Evolutionary conservation across 2,329 filamentous ascomycete genomes (phyloP).

Genomic region (Colletotrichum sp.): DNA sequence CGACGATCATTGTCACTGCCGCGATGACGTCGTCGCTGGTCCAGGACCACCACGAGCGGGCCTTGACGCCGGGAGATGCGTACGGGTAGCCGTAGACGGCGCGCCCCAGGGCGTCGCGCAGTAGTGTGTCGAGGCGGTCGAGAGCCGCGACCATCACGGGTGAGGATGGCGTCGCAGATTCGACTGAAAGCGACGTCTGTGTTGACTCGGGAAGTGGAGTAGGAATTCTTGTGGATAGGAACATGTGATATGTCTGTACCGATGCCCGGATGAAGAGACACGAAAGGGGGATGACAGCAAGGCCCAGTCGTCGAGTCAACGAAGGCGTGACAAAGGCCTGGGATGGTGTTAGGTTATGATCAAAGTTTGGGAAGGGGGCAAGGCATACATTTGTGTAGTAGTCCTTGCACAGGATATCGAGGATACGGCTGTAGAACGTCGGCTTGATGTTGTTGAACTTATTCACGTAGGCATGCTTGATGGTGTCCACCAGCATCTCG

Average conservation of each 20-base stretch:
- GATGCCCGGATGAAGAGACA: constrained; percentile 95
- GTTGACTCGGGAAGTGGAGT: constrained; percentile 71
- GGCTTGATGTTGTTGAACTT: constrained; percentile 99
- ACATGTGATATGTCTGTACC: constrained; percentile 98
- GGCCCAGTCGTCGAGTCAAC: constrained; percentile 83
- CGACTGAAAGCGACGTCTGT: constrained; percentile 68
- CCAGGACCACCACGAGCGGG: constrained; percentile 57
- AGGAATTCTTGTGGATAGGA: constrained; percentile 85
- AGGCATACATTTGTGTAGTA: constrained; percentile 87
- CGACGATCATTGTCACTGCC: constrained; percentile 79
- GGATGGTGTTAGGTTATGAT: not conserved
- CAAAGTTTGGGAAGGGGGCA: not conserved
- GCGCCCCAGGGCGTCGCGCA: constrained; percentile 78
- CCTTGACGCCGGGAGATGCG: constrained; percentile 36
- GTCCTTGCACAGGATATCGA: constrained; percentile 95
- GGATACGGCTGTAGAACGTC: constrained; percentile 83
- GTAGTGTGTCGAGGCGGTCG: constrained; percentile 77
- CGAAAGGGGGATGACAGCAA: constrained; percentile 90
- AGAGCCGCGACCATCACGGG: constrained; percentile 79
- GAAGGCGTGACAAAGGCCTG: constrained; percentile 91
- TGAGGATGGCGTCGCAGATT: constrained; percentile 68
- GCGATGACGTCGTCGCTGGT: constrained; percentile 77
- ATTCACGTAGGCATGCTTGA: constrained; percentile 97
- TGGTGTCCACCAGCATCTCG: constrained; percentile 95
- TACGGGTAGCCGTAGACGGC: constrained; percentile 69